Base-by-base conservation (phyloP, 257 asterid genomes). In the Paraleonurus japonicus region DNA sequence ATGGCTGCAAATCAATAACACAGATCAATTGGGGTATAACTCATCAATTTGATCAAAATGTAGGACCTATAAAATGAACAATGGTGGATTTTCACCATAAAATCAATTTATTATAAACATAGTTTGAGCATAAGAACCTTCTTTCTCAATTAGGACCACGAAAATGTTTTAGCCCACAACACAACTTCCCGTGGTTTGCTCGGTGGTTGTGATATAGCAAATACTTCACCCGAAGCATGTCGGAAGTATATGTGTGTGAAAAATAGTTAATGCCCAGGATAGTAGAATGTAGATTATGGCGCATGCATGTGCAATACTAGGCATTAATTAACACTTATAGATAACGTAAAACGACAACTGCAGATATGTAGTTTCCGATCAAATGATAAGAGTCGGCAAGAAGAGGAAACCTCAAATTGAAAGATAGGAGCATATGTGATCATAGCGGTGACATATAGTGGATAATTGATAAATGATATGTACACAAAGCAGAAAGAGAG, bases 161-260 rank as follows among this genome's bases (percentile, higher is more conserved):
- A n/a, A 17, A 8, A 35, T 35, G 43, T 35, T 35, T 35, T 35
- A 35, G 13, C 8, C 11, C 43, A 11, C 43, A 35, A 13, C 43
- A 35, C 43, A 12, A 35, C 13, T 35, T 35, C 43, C 43, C 9
- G 13, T 2, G 2, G 43, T n/a, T n/a, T 35, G 43, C 9, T 13
- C 74, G 90, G 69, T 20, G 92, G 82, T 64, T 79, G 92, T 5
- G 98, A 93, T 81, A 93, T 69, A 41, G 94, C 95, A 76, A 76
- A 82, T 59, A 87, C 85, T 75, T 93, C 97, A 48, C 98, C 97
- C 27, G 98, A 88, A 60, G 97, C 98, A 53, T 92, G 98, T 75
- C 86, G 84, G 67, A 92, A 87, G 79, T 92, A 92, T 72, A 97
- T 92, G 86, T 73, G 61, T 45, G 58, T 26, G 20, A 47, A 41